phyloP scores from a whole-genome alignment of 1,139 yeast genomes.

The Blastobotrys indianensis region DNA sequence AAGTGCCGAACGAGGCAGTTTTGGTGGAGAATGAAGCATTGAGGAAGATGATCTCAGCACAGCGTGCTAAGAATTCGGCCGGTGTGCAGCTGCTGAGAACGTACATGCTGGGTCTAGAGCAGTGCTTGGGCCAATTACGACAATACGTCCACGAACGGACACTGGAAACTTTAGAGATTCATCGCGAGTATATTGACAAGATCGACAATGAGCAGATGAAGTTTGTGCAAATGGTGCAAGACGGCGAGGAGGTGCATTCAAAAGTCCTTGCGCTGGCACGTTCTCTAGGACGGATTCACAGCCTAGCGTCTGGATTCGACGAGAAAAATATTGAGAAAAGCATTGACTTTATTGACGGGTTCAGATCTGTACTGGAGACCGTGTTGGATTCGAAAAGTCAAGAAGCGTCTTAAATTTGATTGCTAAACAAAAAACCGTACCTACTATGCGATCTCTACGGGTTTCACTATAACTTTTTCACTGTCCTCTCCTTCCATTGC shows the following conservation, averaged over 20 bases:
- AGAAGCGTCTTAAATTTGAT: too few relatives aligned
- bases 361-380: too few relatives aligned
- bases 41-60: conserved; percentile 15
- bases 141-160: conserved; percentile 23
- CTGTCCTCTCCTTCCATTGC: too few relatives aligned
- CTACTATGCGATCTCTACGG: too few relatives aligned
- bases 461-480: too few relatives aligned
- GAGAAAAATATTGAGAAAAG: too few relatives aligned
- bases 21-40: conserved; percentile 17
- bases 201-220: conserved; percentile 24
- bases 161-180: conserved; percentile 23
- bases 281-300: too few relatives aligned
- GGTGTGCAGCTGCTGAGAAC: conserved; percentile 19
- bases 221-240: conserved; percentile 20
- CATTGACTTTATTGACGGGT: too few relatives aligned
- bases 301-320: too few relatives aligned
- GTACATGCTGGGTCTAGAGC: conserved; percentile 21
- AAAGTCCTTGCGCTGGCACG: background rate
- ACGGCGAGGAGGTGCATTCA: conserved; percentile 17
- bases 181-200: conserved; percentile 21
- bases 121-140: conserved; percentile 23
- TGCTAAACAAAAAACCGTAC: too few relatives aligned
- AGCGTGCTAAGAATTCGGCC: conserved; percentile 18
- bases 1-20: background rate
- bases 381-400: too few relatives aligned